These are phyloP conservation scores for Lachancea lanzarotensis DNA, from an alignment of 805 yeast genomes.

Conservation along the genomic window DNA sequence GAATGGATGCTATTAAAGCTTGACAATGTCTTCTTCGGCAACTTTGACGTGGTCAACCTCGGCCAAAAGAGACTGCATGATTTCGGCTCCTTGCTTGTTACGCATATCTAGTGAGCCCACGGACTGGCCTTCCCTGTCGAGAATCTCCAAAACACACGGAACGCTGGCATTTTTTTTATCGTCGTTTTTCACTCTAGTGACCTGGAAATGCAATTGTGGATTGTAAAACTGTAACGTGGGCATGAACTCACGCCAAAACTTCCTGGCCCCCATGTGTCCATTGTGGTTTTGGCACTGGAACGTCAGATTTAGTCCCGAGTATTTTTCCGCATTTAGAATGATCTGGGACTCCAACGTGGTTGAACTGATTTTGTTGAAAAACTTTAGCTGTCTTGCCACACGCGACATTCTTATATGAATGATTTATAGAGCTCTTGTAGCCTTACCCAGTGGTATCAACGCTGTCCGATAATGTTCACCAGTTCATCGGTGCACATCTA, in stretches of 20 bases:
- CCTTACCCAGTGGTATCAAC: too few species aligned
- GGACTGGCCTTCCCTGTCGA: conserved; percentile 17
- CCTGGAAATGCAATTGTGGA: conserved; percentile 57
- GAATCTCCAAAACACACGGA: conserved; percentile 25
- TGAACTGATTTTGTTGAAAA: conserved; percentile 24
- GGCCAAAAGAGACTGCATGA: conserved; percentile 50
- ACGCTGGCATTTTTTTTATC: conserved; percentile 19
- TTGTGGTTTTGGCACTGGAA: conserved; percentile 42
- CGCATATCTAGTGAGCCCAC: conserved; percentile 47
- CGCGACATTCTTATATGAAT: conserved; percentile 16
- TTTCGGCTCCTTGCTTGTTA: conserved; percentile 42
- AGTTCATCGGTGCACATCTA: too few species aligned
- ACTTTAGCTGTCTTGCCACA: conserved; percentile 22
- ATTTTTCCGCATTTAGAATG: conserved; percentile 19
- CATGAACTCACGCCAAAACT: conserved; percentile 67
- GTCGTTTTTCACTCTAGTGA: conserved; percentile 45
- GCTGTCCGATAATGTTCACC: too few species aligned
- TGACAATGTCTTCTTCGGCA: conserved; percentile 38
- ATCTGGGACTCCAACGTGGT: conserved; percentile 28
- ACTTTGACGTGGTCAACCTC: conserved; percentile 48
- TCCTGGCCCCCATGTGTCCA: conserved; percentile 63
- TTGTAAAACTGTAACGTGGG: conserved; percentile 81
- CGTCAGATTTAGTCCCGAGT: conserved; percentile 41
- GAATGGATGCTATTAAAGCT: conserved; percentile 6
- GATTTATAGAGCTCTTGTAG: not conserved